phyloP scores from a whole-genome alignment of 257 asterid genomes.

The Ilex asprella region DNA sequence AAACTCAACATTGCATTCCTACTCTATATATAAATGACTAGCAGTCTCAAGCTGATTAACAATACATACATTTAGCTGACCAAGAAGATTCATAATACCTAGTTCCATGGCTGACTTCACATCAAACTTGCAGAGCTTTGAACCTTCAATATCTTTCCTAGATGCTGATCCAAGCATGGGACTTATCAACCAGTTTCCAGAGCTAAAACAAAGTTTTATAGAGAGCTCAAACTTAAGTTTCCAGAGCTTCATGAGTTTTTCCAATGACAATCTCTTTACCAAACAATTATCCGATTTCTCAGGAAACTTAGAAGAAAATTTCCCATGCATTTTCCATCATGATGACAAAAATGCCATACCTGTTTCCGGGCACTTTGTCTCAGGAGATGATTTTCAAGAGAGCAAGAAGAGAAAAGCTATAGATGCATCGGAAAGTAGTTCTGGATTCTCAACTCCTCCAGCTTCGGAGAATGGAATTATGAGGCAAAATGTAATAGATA shows the following conservation, averaged over 20 bases:
- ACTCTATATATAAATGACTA: constrained; percentile 10
- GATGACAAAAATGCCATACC: constrained; percentile 14
- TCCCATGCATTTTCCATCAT: constrained; percentile 22
- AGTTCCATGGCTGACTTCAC: constrained; percentile 32
- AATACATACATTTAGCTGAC: neutral
- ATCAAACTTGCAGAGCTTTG: constrained; percentile 26
- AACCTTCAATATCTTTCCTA: constrained; percentile 26
- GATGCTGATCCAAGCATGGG: constrained; percentile 41
- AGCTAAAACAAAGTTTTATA: constrained; percentile 18
- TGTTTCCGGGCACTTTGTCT: constrained; percentile 13
- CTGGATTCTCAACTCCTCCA: constrained; percentile 50
- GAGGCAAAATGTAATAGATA: constrained; percentile 30
- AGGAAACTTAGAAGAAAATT: constrained; percentile 27
- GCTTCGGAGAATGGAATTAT: constrained; percentile 32
- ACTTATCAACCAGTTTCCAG: constrained; percentile 33
- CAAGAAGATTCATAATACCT: neutral
- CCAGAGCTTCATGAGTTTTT: constrained; percentile 30
- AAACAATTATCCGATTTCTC: constrained; percentile 23
- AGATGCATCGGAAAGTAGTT: constrained; percentile 39
- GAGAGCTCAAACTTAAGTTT: constrained; percentile 21
- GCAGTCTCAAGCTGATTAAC: neutral
- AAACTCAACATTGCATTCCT: neutral
- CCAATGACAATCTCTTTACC: constrained; percentile 23
- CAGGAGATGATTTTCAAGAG: constrained; percentile 11
- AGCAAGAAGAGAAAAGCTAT: constrained; percentile 42